Evolutionary conservation across 768 basidiomycete genomes (phyloP).

Genomic region (Hypholoma fasciculare): DNA sequence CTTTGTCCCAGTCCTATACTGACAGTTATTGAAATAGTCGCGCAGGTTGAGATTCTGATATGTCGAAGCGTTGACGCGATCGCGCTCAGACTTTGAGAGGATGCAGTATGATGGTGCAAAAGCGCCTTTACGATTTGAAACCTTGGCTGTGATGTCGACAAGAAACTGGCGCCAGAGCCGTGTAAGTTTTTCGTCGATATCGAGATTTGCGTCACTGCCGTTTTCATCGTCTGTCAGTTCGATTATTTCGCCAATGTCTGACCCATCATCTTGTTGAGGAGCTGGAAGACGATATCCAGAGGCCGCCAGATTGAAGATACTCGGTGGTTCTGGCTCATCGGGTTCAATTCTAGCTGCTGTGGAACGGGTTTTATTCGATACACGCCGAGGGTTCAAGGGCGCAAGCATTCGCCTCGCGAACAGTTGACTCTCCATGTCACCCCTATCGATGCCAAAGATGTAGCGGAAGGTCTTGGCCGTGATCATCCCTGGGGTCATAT

Average conservation of each 20-base stretch:
- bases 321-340: not conserved
- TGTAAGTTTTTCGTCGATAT: conserved; percentile 1
- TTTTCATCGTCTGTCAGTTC: not conserved
- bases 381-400: not conserved
- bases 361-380: conserved; percentile 1
- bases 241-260: conserved; percentile 7
- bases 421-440: not conserved
- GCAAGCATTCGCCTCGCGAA: not conserved
- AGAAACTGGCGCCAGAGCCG: conserved; percentile 20
- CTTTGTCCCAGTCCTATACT: not conserved
- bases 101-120: conserved; percentile 12
- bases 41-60: conserved; percentile 14
- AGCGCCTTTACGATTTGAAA: conserved; percentile 9
- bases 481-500: not conserved
- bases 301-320: conserved; percentile 2
- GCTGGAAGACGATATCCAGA: not conserved
- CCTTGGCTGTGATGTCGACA: conserved; percentile 14
- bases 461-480: conserved; percentile 3
- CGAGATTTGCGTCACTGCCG: not conserved
- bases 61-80: conserved; percentile 6
- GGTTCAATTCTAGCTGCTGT: not conserved
- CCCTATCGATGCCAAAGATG: conserved; percentile 1
- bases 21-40: conserved; percentile 5
- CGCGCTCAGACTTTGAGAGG: conserved; percentile 3
- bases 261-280: not conserved